These are phyloP conservation scores for Emergomyces pasteurianus DNA, from an alignment of 2,329 filamentous ascomycete species.

Conservation along the genomic window DNA sequence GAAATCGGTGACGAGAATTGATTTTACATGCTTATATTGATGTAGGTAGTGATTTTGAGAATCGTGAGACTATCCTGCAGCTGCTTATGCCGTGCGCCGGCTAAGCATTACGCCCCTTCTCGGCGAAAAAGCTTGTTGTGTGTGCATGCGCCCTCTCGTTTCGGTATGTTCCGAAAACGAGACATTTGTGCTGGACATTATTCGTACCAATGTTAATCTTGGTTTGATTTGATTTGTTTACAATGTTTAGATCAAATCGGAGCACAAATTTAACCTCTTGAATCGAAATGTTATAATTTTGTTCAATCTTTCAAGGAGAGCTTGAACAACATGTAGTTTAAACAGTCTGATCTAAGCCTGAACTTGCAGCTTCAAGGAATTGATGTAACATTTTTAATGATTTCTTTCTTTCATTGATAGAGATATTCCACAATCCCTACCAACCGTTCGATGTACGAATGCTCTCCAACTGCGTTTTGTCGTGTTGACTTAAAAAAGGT, in stretches of 20 bases:
- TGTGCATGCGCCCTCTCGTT: too few species aligned
- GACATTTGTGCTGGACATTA: constrained; percentile 43
- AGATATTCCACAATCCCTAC: too few species aligned
- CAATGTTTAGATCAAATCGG: neutral
- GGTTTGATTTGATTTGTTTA: neutral
- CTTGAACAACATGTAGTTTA: too few species aligned
- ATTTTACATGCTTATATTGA: constrained; percentile 54
- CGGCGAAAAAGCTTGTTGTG: neutral
- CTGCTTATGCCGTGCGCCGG: constrained; percentile 69
- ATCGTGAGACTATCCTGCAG: constrained; percentile 68
- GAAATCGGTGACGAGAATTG: constrained; percentile 61
- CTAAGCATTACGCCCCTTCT: neutral
- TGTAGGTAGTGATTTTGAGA: constrained; percentile 64
- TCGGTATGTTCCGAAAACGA: too few species aligned
- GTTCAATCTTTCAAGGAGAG: neutral
- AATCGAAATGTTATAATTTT: neutral
- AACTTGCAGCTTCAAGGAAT: too few species aligned
- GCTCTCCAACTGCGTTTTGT: too few species aligned
- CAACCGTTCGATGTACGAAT: too few species aligned
- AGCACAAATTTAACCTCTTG: neutral
- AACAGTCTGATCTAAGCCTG: too few species aligned
- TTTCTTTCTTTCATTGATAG: too few species aligned
- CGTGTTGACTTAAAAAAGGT: too few species aligned
- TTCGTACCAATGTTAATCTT: constrained; percentile 6
- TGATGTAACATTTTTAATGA: too few species aligned